Percentiles rank a stretch among this genome's conserved stretches.
phyloP scores from a whole-genome alignment of 129 eudicot species.

The Silybum marianum region DNA sequence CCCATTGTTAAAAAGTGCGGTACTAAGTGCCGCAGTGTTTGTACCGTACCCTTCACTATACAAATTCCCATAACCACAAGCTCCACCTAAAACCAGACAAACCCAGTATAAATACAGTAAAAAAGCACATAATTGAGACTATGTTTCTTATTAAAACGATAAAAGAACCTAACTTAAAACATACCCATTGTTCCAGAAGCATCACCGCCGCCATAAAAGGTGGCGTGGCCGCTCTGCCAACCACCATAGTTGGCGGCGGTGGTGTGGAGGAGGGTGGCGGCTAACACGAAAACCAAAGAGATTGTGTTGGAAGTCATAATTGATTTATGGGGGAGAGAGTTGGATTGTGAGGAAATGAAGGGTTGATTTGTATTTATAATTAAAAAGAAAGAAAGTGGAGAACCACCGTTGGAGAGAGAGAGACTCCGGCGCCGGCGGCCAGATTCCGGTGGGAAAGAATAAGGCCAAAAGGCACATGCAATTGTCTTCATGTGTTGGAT shows the following conservation, averaged over 20 bases:
- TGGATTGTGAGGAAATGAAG: not conserved
- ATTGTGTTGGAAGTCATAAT: slow-evolving; percentile 18
- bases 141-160: not conserved
- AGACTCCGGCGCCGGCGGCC: slow-evolving; percentile 35
- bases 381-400: not conserved
- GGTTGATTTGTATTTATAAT: slow-evolving; percentile 33
- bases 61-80: slow-evolving; percentile 60
- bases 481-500: slow-evolving; percentile 37
- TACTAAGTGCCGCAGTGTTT: slow-evolving; percentile 54
- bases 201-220: slow-evolving; percentile 58
- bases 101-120: not conserved
- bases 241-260: slow-evolving; percentile 42
- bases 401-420: slow-evolving; percentile 11
- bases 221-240: slow-evolving; percentile 56
- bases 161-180: not conserved
- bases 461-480: slow-evolving; percentile 43
- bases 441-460: slow-evolving; percentile 28
- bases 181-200: slow-evolving; percentile 65
- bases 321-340: not conserved
- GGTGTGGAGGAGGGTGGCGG: slow-evolving; percentile 21
- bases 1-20: slow-evolving; percentile 52
- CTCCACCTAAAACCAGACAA: slow-evolving; percentile 42
- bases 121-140: not conserved
- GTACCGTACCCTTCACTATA: slow-evolving; percentile 55
- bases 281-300: slow-evolving; percentile 29